Evolutionary conservation across 257 asterid species (phyloP), one percentile per base, ranked within the genome.

Genomic region (Solanum pinnatisectum): DNA sequence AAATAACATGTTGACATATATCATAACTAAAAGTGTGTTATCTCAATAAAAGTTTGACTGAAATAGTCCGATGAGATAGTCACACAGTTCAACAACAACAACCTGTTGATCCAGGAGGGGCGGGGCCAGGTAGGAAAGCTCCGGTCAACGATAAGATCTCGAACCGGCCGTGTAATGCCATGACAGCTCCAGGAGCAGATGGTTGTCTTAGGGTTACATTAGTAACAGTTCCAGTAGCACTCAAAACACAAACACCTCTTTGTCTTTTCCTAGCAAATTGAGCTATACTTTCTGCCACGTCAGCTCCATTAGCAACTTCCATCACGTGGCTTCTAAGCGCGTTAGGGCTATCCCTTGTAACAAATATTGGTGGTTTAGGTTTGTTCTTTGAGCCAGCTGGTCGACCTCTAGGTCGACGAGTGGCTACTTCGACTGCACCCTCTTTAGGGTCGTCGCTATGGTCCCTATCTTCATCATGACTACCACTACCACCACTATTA

Each of bases 331-430:
- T 93, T 40, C 95, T 91, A 33, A 94, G 94, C 1, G 95, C 93
- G 60, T 94, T 93, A 3, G 97, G 97, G 93, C 97, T 94, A 81
- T 94, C 97, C 63, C 93, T 85, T 5, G 95, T 94, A 12, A 94
- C 93, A 49, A 93, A 94, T 13, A 94, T 91, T 3, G 97, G 97
- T 2, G 94, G 94, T 78, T 92, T 93, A 3, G 97, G 95, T 84
- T 94, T 94, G 91, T 94, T 94, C 36, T 91, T 94, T 0, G 97
- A 94, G 18, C 97, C 97, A 8, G 94, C 89, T 4, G 97, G 97
- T 76, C 97, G 83, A 12, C 97, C 97, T 60, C 95, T 89, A 0
- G 95, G 90, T 59, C 97, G 87, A 12, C 97, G 90, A 3, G 88
- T 87, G 25, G 91, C 92, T 14, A 84, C 91, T 16, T 93, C 97